A percentile compares a stretch with the other conserved stretches of the same genome.
phyloP scores from a whole-genome alignment of 2,329 filamentous ascomycete genomes.

The Apiospora aurea region DNA sequence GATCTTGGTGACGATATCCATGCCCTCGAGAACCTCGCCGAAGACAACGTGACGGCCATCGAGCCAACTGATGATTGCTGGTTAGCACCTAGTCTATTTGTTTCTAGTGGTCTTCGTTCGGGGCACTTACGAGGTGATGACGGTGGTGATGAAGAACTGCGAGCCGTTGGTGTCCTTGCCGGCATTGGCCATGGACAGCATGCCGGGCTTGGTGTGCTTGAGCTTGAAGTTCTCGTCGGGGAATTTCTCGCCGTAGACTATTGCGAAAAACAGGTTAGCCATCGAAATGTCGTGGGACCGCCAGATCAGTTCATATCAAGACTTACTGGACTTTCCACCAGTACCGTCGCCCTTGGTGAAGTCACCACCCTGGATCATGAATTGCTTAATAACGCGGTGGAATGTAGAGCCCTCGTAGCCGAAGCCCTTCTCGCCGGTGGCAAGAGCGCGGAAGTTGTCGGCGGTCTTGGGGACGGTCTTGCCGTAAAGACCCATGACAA shows the following conservation, averaged over 20 bases:
- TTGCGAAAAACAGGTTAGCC: background rate
- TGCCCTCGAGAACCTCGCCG: constrained; percentile 87
- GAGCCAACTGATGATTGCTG: constrained; percentile 66
- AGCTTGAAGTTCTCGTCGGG: constrained; percentile 94
- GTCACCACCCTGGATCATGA: constrained; percentile 93
- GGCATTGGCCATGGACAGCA: constrained; percentile 86
- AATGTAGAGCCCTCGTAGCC: constrained; percentile 83
- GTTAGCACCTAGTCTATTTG: constrained; percentile 23
- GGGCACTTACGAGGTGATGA: constrained; percentile 72
- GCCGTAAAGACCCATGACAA: constrained; percentile 85
- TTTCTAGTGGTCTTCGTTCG: background rate
- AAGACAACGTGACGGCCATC: constrained; percentile 88
- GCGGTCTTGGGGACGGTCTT: constrained; percentile 82
- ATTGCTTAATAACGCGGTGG: constrained; percentile 89
- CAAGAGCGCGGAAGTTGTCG: constrained; percentile 80
- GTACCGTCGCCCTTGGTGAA: constrained; percentile 85
- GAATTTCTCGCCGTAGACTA: constrained; percentile 81
- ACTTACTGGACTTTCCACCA: constrained; percentile 83
- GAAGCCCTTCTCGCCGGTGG: constrained; percentile 86
- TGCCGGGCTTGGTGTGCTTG: constrained; percentile 86
- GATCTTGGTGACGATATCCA: constrained; percentile 80
- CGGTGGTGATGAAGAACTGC: constrained; percentile 91
- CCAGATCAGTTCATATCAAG: background rate
- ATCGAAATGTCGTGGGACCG: background rate
- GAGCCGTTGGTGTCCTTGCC: constrained; percentile 87